Evolutionary conservation across 176 grass and related monocot species (phyloP).

Genomic region (Hordeum marinum): DNA sequence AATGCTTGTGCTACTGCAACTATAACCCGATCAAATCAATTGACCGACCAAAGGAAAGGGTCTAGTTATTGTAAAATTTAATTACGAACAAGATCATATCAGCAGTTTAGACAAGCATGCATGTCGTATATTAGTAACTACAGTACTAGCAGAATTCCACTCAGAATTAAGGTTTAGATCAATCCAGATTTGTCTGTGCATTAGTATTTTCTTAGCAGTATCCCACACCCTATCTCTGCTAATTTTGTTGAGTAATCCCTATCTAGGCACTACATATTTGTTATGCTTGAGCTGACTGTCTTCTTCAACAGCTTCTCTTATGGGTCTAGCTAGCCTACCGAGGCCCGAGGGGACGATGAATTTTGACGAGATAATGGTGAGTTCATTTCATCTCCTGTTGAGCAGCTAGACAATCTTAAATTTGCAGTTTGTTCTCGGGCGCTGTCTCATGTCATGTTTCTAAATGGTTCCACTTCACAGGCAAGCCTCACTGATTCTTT

Average conservation of each 20-base stretch:
- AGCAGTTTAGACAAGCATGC: no score
- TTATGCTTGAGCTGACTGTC: not conserved
- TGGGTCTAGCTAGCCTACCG: not conserved
- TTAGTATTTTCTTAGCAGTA: not conserved
- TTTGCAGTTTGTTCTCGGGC: not conserved
- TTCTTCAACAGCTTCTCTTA: not conserved
- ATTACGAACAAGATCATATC: no score
- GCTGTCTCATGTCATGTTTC: not conserved
- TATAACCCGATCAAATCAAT: no score
- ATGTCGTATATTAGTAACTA: not conserved
- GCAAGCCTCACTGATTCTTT: constrained; percentile 93
- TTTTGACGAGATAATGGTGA: constrained; percentile 20
- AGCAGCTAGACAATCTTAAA: not conserved
- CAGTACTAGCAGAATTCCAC: not conserved
- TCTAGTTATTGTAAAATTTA: no score
- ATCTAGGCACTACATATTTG: not conserved
- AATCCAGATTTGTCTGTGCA: not conserved
- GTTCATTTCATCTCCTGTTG: not conserved
- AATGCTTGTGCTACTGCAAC: no score
- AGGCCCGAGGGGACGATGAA: not conserved
- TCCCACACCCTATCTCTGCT: not conserved
- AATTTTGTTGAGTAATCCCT: not conserved
- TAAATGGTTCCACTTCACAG: constrained; percentile 21
- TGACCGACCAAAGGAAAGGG: no score
- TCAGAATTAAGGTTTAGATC: not conserved